Conservation (phyloP, 208 protist genomes). For the Acanthamoeba castellanii region DNA sequence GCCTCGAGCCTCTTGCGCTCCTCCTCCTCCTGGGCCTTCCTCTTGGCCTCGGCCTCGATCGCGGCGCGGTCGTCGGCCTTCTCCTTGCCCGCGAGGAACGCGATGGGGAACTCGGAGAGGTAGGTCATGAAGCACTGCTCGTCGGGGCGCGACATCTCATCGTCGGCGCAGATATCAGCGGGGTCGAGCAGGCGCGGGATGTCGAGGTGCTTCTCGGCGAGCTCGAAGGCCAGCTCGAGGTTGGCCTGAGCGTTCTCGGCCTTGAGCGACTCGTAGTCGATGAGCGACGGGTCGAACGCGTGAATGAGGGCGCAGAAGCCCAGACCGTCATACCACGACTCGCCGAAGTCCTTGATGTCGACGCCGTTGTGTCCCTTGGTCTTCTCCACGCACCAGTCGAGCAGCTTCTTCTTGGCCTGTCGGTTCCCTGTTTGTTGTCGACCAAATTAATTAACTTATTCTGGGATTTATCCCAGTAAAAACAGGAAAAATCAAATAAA, state of each 20-base stretch:
- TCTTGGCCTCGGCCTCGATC: constrained; percentile 32
- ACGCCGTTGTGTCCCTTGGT: constrained; percentile 85
- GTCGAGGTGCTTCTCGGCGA: constrained; percentile 87
- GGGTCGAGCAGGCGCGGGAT: constrained; percentile 88
- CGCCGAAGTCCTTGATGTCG: constrained; percentile 88
- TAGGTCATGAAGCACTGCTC: constrained; percentile 92
- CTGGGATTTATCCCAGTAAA: not conserved
- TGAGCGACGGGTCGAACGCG: constrained; percentile 75
- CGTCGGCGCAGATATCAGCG: constrained; percentile 82
- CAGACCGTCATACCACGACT: constrained; percentile 83
- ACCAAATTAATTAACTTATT: not conserved
- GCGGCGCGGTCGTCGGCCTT: constrained; percentile 47
- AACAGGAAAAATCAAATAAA: not conserved
- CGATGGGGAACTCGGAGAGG: constrained; percentile 84
- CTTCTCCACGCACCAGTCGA: constrained; percentile 88
- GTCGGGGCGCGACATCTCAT: constrained; percentile 83
- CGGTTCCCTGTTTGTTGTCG: constrained; percentile 38
- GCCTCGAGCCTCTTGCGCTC: constrained; percentile 56
- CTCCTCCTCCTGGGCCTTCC: constrained; percentile 53
- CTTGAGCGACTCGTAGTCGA: constrained; percentile 62
- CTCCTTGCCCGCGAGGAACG: constrained; percentile 77
- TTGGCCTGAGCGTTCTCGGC: not conserved
- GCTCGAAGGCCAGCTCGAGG: constrained; percentile 84
- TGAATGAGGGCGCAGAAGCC: constrained; percentile 87
- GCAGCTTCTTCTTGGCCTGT: constrained; percentile 83